Base-by-base conservation (phyloP, 306 rosid genomes). In the Hippophae gyantsensis region DNA sequence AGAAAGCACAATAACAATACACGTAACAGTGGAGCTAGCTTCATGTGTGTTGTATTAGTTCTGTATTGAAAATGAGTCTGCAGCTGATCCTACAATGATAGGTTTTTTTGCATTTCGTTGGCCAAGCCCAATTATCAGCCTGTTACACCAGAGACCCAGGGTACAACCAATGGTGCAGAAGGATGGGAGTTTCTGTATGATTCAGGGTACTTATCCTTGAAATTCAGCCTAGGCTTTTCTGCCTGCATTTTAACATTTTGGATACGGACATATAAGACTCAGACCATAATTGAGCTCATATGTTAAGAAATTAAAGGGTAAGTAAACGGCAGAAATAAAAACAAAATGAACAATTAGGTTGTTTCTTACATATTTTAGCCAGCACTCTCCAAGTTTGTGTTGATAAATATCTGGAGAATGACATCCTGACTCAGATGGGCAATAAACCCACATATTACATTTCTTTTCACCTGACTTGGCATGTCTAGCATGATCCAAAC, bases 401-500 rank as follows among this genome's bases (percentile, higher is more conserved):
- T 81, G 72, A 54, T 92, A 92, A 52, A 81, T 81, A 60, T 92
- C 98, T 13, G 95, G 96, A 45, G 98, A 92, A 74, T 92, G 75
- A 72, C 98, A 87, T 38, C 98, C 98, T 13, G 18, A 41, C 66
- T 87, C 98, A 12, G 86, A 76, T 1, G 96, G 98, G 64, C 98
- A 92, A 69, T 92, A 92, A 72, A 92, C 98, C 96, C 98, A 92
- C 48, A 83, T 66, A 71, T 92, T 92, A 75, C 98, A 87, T 83
- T 77, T 87, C 74, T 64, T 75, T 46, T 82, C 92, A 8, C 84
- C 82, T 48, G 88, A 82, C 69, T 71, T 88, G 42, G 95, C 95
- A 26, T 13, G 68, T 71, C 48, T 78, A 5, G 95, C 96, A 1
- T 87, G 96, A 71, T 85, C 89, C 72, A 92, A 65, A 83, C 98